These are phyloP conservation scores for Strobilomyces dryophilus DNA, from an alignment of 768 basidiomycete genomes.

Conservation along the genomic window DNA sequence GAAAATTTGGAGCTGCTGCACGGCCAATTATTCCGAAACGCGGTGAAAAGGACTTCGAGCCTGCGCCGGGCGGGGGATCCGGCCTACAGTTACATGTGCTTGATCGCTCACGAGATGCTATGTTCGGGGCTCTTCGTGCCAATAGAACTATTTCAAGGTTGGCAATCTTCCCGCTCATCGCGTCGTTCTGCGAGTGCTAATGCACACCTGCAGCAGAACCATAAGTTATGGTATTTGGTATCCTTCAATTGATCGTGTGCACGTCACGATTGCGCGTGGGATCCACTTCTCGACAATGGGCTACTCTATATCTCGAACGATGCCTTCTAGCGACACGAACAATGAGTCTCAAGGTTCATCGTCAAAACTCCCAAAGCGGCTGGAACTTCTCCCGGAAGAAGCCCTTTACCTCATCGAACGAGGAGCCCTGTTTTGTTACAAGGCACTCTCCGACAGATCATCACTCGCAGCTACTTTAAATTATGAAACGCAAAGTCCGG, in stretches of 20 bases:
- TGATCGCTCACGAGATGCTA: slow-evolving; percentile 74
- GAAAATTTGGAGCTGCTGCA: slow-evolving; percentile 23
- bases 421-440: slow-evolving; percentile 84
- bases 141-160: slow-evolving; percentile 76
- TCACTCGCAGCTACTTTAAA: slow-evolving; percentile 7
- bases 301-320: slow-evolving; percentile 59
- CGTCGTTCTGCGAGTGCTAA: neutral
- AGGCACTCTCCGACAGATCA: slow-evolving; percentile 36
- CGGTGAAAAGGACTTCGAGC: slow-evolving; percentile 98
- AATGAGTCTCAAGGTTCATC: neutral
- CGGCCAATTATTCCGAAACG: slow-evolving; percentile 88
- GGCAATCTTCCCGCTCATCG: slow-evolving; percentile 12
- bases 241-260: slow-evolving; percentile 56
- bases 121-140: slow-evolving; percentile 78
- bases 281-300: slow-evolving; percentile 81
- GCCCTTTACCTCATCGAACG: slow-evolving; percentile 90
- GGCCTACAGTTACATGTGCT: slow-evolving; percentile 79
- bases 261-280: slow-evolving; percentile 75
- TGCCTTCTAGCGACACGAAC: slow-evolving; percentile 28
- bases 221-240: slow-evolving; percentile 83
- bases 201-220: slow-evolving; percentile 49
- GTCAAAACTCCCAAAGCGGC: slow-evolving; percentile 52
- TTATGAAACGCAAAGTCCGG: slow-evolving; percentile 42
- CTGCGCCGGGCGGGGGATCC: slow-evolving; percentile 58
- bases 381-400: slow-evolving; percentile 94